Percentiles rank a stretch among this genome's conserved stretches.
Conservation (phyloP, 1,284 basidiomycete species). For the Cystobasidium slooffiae region DNA sequence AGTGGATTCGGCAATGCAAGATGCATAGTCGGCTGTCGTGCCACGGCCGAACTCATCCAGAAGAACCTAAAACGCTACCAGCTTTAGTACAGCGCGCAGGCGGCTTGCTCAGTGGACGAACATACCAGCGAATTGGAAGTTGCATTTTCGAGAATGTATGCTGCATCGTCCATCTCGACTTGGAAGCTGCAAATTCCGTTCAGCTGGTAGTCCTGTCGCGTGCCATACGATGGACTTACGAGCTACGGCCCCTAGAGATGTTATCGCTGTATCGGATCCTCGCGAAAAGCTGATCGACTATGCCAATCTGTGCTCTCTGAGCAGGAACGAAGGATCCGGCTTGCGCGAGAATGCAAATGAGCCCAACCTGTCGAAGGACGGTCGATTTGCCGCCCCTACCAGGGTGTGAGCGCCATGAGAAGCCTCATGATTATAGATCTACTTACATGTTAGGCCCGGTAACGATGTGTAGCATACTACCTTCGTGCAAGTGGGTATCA, state of each 20-base stretch:
- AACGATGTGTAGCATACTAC: constrained; percentile 72
- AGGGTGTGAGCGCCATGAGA: constrained; percentile 1
- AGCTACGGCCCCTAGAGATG: constrained; percentile 82
- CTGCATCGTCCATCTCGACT: constrained; percentile 60
- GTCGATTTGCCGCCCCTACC: constrained; percentile 74
- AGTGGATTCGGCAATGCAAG: constrained; percentile 90
- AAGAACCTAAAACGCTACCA: constrained; percentile 68
- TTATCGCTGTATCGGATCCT: constrained; percentile 97
- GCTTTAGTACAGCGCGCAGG: constrained; percentile 2
- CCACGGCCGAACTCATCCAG: constrained; percentile 98
- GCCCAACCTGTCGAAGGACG: constrained; percentile 84
- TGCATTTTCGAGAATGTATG: constrained; percentile 70
- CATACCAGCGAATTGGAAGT: constrained; percentile 77
- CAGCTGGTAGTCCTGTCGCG: background rate
- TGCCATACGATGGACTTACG: constrained; percentile 62
- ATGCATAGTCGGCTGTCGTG: constrained; percentile 86
- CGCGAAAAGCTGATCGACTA: constrained; percentile 90
- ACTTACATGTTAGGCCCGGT: constrained; percentile 96
- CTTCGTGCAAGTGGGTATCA: constrained; percentile 64
- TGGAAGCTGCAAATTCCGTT: constrained; percentile 49
- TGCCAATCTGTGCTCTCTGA: constrained; percentile 72
- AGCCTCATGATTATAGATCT: background rate
- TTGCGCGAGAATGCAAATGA: constrained; percentile 90
- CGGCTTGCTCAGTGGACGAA: constrained; percentile 43
- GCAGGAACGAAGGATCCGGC: constrained; percentile 92